Percentiles rank a stretch among this genome's conserved stretches.
These are phyloP conservation scores for Keithomyces neogunnii DNA, from an alignment of 2,329 filamentous ascomycete species.

Conservation along the genomic window DNA sequence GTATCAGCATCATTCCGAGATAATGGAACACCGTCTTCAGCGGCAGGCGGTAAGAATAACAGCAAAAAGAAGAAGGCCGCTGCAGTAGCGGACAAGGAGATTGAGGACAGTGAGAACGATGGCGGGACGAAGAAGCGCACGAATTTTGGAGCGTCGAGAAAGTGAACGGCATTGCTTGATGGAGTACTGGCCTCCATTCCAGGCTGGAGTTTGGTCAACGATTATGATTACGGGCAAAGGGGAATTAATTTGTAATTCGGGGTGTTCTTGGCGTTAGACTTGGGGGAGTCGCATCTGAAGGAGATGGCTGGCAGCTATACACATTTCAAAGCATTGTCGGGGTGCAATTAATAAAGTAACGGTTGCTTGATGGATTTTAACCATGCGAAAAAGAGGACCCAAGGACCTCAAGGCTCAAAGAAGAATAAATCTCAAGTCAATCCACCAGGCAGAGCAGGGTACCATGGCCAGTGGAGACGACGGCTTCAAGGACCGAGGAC, in stretches of 20 bases:
- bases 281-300: too few relatives aligned
- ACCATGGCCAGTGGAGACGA: too few relatives aligned
- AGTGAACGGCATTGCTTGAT: constrained; percentile 18
- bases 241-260: too few relatives aligned
- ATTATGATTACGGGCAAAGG: neutral
- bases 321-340: too few relatives aligned
- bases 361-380: too few relatives aligned
- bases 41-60: constrained; percentile 30
- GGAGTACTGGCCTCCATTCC: too few relatives aligned
- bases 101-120: constrained; percentile 53
- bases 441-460: too few relatives aligned
- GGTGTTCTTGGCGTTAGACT: neutral
- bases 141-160: constrained; percentile 47
- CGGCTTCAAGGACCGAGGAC: too few relatives aligned
- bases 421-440: too few relatives aligned
- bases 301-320: too few relatives aligned
- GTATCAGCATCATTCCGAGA: constrained; percentile 46
- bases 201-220: neutral
- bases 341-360: too few relatives aligned
- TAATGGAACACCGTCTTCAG: constrained; percentile 44
- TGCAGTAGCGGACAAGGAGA: constrained; percentile 18
- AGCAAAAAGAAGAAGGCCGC: constrained; percentile 42
- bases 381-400: neutral
- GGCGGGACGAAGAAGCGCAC: constrained; percentile 47
- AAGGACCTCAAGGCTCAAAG: neutral